These are phyloP conservation scores for Vitis vinifera DNA, from an alignment of 164 flowering plant species.

Conservation along the genomic window DNA sequence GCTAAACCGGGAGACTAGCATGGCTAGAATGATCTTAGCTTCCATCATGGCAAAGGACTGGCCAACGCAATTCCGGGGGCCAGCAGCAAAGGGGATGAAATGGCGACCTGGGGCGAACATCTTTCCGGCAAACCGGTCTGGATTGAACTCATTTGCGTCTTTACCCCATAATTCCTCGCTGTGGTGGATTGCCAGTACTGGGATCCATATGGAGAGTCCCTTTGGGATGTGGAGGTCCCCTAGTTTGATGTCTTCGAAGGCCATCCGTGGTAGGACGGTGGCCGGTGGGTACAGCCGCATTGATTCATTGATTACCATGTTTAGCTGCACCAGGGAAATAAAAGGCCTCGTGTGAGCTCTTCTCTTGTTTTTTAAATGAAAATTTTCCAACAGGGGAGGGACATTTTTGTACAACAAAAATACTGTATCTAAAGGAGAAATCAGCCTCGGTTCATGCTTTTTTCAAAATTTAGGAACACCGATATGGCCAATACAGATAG, in stretches of 20 bases:
- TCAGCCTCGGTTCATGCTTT: background rate
- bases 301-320: slow-evolving; percentile 89
- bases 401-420: background rate
- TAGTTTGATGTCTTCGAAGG: slow-evolving; percentile 73
- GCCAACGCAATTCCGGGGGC: slow-evolving; percentile 88
- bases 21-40: slow-evolving; percentile 78
- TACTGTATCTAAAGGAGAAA: no score
- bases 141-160: slow-evolving; percentile 90
- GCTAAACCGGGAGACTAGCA: slow-evolving; percentile 61
- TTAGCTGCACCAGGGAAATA: slow-evolving; percentile 49
- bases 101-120: slow-evolving; percentile 45
- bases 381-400: background rate
- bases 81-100: slow-evolving; percentile 85
- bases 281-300: slow-evolving; percentile 92
- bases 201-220: slow-evolving; percentile 89
- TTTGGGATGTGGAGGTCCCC: slow-evolving; percentile 85
- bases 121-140: slow-evolving; percentile 63
- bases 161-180: slow-evolving; percentile 82
- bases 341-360: background rate
- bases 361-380: background rate
- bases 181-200: slow-evolving; percentile 87
- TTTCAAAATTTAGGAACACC: background rate
- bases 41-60: slow-evolving; percentile 91
- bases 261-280: slow-evolving; percentile 74
- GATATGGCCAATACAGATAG: no score